Evolutionary conservation across 352 stramenopile genomes (phyloP).

Genomic region (Phytophthora vignae): DNA sequence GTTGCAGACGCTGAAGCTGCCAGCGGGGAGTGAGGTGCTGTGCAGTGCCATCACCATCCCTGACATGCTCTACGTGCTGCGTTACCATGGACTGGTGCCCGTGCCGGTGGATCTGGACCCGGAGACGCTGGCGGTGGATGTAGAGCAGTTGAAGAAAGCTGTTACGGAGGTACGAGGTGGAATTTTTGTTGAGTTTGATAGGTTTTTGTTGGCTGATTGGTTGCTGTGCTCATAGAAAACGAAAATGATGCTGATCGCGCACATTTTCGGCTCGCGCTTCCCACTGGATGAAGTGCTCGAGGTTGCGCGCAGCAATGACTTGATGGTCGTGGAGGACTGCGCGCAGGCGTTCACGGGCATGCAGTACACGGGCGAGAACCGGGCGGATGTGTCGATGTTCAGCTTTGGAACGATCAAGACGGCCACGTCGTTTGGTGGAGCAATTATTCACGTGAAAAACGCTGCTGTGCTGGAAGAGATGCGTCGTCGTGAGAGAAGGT

Average conservation of each 20-base stretch:
- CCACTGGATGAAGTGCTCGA: constrained; percentile 62
- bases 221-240: constrained; percentile 53
- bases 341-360: constrained; percentile 76
- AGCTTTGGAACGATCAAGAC: constrained; percentile 92
- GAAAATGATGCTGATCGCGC: constrained; percentile 72
- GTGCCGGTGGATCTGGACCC: constrained; percentile 77
- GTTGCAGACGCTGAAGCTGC: constrained; percentile 78
- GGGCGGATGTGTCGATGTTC: constrained; percentile 84
- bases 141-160: constrained; percentile 49
- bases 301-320: constrained; percentile 53
- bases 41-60: constrained; percentile 88
- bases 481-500: constrained; percentile 69
- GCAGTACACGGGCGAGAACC: constrained; percentile 68
- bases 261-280: constrained; percentile 81
- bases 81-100: constrained; percentile 77
- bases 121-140: constrained; percentile 68
- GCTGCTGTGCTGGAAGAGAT: constrained; percentile 65
- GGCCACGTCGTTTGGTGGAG: constrained; percentile 80
- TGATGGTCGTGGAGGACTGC: constrained; percentile 85
- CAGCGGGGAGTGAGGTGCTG: constrained; percentile 70
- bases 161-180: constrained; percentile 49
- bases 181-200: background rate
- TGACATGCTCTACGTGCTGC: constrained; percentile 85
- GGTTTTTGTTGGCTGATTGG: constrained; percentile 5
- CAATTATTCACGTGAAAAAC: constrained; percentile 72